These are phyloP conservation scores for Lepidium campestre DNA, from an alignment of 441 rosid species.

Conservation along the genomic window DNA sequence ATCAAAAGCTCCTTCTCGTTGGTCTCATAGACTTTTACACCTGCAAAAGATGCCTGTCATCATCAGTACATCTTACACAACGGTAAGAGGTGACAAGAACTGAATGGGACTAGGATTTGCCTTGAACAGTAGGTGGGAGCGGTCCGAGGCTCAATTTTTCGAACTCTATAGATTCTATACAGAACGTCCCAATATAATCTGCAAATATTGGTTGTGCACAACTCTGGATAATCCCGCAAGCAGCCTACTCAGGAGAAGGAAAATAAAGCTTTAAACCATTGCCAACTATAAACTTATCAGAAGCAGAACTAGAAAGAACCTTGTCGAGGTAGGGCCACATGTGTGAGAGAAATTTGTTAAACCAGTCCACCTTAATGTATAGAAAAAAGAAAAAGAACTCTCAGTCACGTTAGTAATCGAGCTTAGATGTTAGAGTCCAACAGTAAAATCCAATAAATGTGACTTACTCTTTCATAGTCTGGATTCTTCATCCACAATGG, in stretches of 20 bases:
- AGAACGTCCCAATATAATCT: constrained; percentile 57
- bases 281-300: not conserved
- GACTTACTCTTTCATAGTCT: constrained; percentile 49
- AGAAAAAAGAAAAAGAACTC: not conserved
- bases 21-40: constrained; percentile 73
- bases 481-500: constrained; percentile 73
- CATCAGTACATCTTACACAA: not conserved
- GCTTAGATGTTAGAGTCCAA: not conserved
- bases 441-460: not conserved
- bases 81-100: not conserved
- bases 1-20: constrained; percentile 70
- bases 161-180: constrained; percentile 56
- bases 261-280: constrained; percentile 3
- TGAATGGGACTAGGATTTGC: constrained; percentile 28
- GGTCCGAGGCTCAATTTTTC: constrained; percentile 68
- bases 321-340: constrained; percentile 38
- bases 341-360: constrained; percentile 29
- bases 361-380: constrained; percentile 31
- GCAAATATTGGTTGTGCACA: constrained; percentile 53
- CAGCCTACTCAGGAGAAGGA: constrained; percentile 42
- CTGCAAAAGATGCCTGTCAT: constrained; percentile 34
- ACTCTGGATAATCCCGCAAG: constrained; percentile 49
- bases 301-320: constrained; percentile 6
- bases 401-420: not conserved
- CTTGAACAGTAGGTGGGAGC: constrained; percentile 68